Base-by-base conservation (phyloP, 768 basidiomycete species). In the Cantharellus cinnabarinus region DNA sequence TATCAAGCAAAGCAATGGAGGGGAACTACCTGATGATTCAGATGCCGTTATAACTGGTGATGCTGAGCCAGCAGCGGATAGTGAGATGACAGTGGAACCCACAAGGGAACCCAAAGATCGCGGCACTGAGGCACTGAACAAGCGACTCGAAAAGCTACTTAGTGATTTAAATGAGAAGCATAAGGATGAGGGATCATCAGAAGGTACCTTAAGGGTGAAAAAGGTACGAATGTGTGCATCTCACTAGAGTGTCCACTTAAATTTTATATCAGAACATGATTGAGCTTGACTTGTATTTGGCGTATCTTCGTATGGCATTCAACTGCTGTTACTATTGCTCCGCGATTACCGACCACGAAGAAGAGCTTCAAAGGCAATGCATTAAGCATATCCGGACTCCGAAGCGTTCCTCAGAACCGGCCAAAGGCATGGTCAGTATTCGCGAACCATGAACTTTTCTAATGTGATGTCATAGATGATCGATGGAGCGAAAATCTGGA, bases 251-350 rank as follows among this genome's bases (percentile, higher is more conserved):
- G 10, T 10, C 14, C 14, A 37, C 52, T 54, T 10, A 53, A 54
- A 41, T 56, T 52, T 60, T 4, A 20, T 44, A 10, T 51, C 57
- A 90, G 87, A 80, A 80, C 65, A 77, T 79, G 66, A 74, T 91
- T 66, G 78, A 85, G 66, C 78, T 97, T 70, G 95, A 99, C 74
- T 74, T 94, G 70, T 90, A 90, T 71, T 75, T 98, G 70, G 83
- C 85, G 57, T 98, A 95, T 72, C 74, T 99, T 67, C 88, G 95
- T 65, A 77, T 81, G 68, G 93, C 87, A 58, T 91, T 85, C 72
- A 78, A 89, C 78, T 82, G 88, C 67, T 95, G 95, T 79, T 99
- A 94, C 73, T 99, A 99, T 73, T 99, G 95, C 76, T 83, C 85
- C 66, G 82, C 89, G 68, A 79, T 88, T 65, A 85, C 83, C 69